Conservation (phyloP, 768 basidiomycete species). For the Termitomyces sp. region DNA sequence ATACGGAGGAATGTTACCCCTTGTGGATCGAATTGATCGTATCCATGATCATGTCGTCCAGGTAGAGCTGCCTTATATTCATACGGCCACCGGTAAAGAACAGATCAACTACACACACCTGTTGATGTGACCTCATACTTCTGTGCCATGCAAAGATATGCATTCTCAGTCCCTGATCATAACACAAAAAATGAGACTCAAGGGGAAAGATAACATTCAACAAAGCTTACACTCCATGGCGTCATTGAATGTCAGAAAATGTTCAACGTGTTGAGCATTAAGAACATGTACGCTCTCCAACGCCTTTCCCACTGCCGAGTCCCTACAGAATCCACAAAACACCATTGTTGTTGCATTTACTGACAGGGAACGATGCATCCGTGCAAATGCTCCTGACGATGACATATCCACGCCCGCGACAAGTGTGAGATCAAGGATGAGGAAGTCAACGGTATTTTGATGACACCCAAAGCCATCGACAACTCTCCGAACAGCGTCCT, state of each 20-base stretch:
- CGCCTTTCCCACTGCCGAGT: constrained; percentile 66
- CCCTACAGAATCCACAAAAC: constrained; percentile 73
- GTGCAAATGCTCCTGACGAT: constrained; percentile 90
- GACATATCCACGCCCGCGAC: constrained; percentile 92
- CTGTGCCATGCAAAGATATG: constrained; percentile 65
- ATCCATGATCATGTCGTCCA: constrained; percentile 45
- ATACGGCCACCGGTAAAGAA: neutral
- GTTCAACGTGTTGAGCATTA: constrained; percentile 67
- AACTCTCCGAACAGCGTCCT: constrained; percentile 74
- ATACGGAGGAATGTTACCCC: constrained; percentile 51
- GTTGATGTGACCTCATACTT: constrained; percentile 45
- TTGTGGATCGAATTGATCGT: constrained; percentile 34
- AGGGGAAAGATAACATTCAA: neutral
- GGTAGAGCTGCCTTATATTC: constrained; percentile 40
- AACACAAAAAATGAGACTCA: neutral
- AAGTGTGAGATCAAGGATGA: constrained; percentile 81
- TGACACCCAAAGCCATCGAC: constrained; percentile 70
- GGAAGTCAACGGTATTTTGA: constrained; percentile 76
- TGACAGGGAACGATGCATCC: constrained; percentile 76
- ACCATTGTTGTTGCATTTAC: constrained; percentile 79
- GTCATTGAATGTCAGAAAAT: constrained; percentile 79
- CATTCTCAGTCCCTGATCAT: constrained; percentile 81
- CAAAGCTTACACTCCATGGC: constrained; percentile 80
- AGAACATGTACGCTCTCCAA: constrained; percentile 77
- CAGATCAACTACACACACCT: constrained; percentile 24